Conservation (phyloP, 2,329 filamentous ascomycete species). For the Biscogniauxia mediterranea region DNA sequence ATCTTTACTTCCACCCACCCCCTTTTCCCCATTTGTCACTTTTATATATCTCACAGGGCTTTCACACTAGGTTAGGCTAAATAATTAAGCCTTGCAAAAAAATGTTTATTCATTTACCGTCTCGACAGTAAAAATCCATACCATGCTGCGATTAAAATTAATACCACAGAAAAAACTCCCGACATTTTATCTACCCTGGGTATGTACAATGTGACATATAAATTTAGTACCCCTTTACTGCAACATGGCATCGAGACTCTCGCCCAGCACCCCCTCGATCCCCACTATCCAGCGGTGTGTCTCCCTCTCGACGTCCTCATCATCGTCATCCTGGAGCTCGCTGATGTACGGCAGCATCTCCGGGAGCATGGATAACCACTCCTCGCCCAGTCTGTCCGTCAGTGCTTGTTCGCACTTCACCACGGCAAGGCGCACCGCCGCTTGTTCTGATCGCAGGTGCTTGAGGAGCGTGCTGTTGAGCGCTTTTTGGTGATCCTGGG, state of each 20-base stretch:
- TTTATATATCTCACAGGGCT: too few relatives aligned
- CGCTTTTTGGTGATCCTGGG: conserved; percentile 85
- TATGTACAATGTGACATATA: not conserved
- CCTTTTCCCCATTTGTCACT: too few relatives aligned
- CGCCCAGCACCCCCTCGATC: conserved; percentile 86
- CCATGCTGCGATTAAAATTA: not conserved
- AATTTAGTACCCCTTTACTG: conserved; percentile 49
- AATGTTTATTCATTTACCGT: not conserved
- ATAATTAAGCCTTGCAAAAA: too few relatives aligned
- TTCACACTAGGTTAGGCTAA: too few relatives aligned
- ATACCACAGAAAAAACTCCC: not conserved
- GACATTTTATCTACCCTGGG: not conserved
- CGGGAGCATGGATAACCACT: conserved; percentile 86
- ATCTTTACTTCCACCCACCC: too few relatives aligned
- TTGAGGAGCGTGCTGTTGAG: conserved; percentile 77
- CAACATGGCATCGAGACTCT: conserved; percentile 89
- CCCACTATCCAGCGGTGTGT: conserved; percentile 85
- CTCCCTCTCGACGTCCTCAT: conserved; percentile 88
- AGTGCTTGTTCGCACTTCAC: conserved; percentile 79
- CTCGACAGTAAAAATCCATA: not conserved
- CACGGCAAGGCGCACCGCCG: conserved; percentile 73
- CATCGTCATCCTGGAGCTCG: conserved; percentile 93
- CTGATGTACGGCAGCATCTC: conserved; percentile 97
- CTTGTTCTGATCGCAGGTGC: conserved; percentile 71
- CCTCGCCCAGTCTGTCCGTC: conserved; percentile 80